These are phyloP conservation scores for Fusarium ramigenum DNA, from an alignment of 2,329 filamentous ascomycete species.

Conservation along the genomic window DNA sequence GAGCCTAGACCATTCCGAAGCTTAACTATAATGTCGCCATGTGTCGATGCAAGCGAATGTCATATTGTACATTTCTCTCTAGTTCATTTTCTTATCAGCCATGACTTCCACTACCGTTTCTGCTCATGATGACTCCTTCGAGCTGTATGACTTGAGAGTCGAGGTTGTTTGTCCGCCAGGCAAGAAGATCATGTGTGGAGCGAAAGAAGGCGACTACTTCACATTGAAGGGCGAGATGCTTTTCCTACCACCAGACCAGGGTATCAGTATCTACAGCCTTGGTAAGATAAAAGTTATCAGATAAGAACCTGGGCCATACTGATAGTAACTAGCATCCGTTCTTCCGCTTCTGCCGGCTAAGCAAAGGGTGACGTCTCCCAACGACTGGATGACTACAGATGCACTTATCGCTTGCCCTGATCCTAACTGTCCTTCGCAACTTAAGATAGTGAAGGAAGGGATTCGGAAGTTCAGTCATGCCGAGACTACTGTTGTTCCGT, in stretches of 20 bases:
- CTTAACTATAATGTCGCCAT: background rate
- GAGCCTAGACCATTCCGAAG: background rate
- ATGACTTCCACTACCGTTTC: background rate
- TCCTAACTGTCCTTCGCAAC: background rate
- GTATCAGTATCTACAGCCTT: background rate
- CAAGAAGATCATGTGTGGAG: background rate
- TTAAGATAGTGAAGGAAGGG: background rate
- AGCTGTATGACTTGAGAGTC: background rate
- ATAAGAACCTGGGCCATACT: background rate
- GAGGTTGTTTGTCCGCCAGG: background rate
- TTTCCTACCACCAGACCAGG: background rate
- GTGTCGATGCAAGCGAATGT: rapidly evolving
- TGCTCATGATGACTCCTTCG: background rate
- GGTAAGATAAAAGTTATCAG: background rate
- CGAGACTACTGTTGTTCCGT: background rate
- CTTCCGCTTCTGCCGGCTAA: background rate
- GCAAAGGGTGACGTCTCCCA: background rate
- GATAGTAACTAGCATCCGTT: background rate
- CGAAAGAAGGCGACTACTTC: background rate
- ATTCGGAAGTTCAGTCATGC: background rate
- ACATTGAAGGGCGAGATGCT: background rate
- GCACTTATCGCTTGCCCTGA: background rate
- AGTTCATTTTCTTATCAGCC: background rate
- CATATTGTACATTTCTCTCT: rapidly evolving
- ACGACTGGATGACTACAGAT: background rate